A percentile compares a stretch with the other conserved stretches of the same genome.
Evolutionary conservation across 2,329 filamentous ascomycete species (phyloP).

Genomic region (Aureobasidium sp.): DNA sequence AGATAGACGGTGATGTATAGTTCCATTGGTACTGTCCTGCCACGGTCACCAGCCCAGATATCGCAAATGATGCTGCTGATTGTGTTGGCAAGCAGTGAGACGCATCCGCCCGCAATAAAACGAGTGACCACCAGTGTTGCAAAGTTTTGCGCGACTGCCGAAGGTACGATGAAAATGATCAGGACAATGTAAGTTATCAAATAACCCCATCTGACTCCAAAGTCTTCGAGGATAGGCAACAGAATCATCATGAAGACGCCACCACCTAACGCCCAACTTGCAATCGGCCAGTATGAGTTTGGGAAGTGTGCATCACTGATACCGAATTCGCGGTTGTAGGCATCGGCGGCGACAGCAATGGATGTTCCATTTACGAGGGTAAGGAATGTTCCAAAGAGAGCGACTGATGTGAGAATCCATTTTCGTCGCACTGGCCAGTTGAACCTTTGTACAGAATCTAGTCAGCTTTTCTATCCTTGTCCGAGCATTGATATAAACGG

Average conservation of each 20-base stretch:
- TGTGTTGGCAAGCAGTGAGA: conserved; percentile 27
- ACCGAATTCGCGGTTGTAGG: conserved; percentile 25
- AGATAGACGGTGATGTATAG: conserved; percentile 29
- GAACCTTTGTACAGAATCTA: conserved; percentile 8
- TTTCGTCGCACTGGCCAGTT: conserved; percentile 27
- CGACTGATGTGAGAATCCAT: conserved; percentile 25
- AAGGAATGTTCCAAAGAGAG: conserved; percentile 25
- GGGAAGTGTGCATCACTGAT: conserved; percentile 28
- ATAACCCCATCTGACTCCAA: conserved; percentile 25
- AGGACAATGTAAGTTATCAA: conserved; percentile 26
- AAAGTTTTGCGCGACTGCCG: conserved; percentile 30
- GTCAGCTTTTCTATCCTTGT: not conserved
- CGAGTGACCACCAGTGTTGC: conserved; percentile 29
- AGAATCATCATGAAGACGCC: conserved; percentile 27
- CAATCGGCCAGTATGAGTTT: conserved; percentile 31
- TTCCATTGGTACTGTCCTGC: conserved; percentile 26
- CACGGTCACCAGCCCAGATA: conserved; percentile 26
- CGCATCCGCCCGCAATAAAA: conserved; percentile 30
- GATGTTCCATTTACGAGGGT: conserved; percentile 29
- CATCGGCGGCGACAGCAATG: conserved; percentile 26
- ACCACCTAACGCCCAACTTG: conserved; percentile 29
- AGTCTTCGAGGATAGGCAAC: conserved; percentile 30
- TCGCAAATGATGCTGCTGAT: conserved; percentile 30
- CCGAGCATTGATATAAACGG: not conserved
- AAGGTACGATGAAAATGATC: conserved; percentile 30